Evolutionary conservation across 164 flowering plant genomes (phyloP).

Genomic region (Nymphaea thermarum): DNA sequence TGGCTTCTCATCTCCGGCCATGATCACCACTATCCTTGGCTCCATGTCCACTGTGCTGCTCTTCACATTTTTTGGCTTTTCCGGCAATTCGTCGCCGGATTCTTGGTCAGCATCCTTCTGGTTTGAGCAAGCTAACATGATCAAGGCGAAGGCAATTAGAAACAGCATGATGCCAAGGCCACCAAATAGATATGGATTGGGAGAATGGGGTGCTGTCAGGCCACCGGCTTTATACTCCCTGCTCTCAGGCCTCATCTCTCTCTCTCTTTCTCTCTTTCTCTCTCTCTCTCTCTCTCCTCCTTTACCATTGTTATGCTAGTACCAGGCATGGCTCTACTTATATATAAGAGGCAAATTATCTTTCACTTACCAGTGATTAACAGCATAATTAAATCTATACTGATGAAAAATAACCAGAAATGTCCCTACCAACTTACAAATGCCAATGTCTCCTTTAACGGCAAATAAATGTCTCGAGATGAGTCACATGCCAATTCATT

Average conservation of each 20-base stretch:
- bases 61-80: not conserved
- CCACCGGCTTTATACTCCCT: constrained; percentile 1
- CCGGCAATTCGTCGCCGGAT: not conserved
- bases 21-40: constrained; percentile 34
- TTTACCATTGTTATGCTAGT: too few relatives aligned
- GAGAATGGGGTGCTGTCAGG: constrained; percentile 24
- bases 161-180: constrained; percentile 18
- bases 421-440: too few relatives aligned
- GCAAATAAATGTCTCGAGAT: too few relatives aligned
- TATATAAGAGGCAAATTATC: too few relatives aligned
- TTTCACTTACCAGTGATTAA: too few relatives aligned
- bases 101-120: constrained; percentile 7
- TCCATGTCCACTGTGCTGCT: constrained; percentile 8
- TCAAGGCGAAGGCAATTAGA: constrained; percentile 29
- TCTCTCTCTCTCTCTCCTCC: not conserved
- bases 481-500: too few relatives aligned
- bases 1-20: constrained; percentile 45
- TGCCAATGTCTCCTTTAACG: too few relatives aligned
- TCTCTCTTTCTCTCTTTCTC: not conserved
- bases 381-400: too few relatives aligned
- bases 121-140: constrained; percentile 30
- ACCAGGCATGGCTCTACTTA: too few relatives aligned
- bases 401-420: too few relatives aligned
- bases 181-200: constrained; percentile 29
- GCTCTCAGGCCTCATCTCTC: constrained; percentile 11